phyloP scores from a whole-genome alignment of 495 filamentous ascomycete genomes.

The Aspergillus cristatus region DNA sequence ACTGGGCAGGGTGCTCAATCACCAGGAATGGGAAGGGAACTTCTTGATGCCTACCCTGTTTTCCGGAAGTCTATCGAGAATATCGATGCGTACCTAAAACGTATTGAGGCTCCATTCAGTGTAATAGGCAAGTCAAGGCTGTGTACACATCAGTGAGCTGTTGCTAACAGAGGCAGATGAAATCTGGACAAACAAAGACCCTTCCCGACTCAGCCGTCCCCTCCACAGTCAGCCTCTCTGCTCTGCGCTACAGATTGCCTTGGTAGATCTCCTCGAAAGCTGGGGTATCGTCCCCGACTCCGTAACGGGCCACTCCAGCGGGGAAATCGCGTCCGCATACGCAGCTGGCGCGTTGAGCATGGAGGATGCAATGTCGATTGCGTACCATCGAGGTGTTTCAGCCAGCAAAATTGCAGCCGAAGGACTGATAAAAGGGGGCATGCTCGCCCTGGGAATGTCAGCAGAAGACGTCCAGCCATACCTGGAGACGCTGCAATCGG shows the following conservation, averaged over 20 bases:
- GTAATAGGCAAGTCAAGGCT: constrained; percentile 9
- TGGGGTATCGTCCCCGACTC: constrained; percentile 20
- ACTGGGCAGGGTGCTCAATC: constrained; percentile 63
- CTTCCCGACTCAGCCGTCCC: constrained; percentile 8
- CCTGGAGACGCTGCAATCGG: constrained; percentile 2
- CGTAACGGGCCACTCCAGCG: constrained; percentile 52
- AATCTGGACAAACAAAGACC: not conserved
- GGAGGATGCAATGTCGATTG: constrained; percentile 24
- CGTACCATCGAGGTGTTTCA: constrained; percentile 19
- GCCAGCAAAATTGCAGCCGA: constrained; percentile 9
- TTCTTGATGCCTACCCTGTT: constrained; percentile 24
- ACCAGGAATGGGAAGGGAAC: constrained; percentile 29
- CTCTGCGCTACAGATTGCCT: constrained; percentile 21
- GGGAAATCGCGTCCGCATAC: constrained; percentile 46
- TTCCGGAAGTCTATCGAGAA: constrained; percentile 20
- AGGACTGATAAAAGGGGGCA: constrained; percentile 11
- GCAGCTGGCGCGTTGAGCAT: constrained; percentile 18
- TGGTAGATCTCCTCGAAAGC: constrained; percentile 21
- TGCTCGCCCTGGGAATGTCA: constrained; percentile 27
- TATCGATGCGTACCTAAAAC: constrained; percentile 9
- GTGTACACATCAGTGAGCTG: too few relatives aligned
- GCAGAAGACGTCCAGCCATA: constrained; percentile 12
- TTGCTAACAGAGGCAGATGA: not conserved
- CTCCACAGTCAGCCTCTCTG: constrained; percentile 15
- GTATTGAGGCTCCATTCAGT: constrained; percentile 16